Percentiles rank a stretch among this genome's conserved stretches.
These are phyloP conservation scores for Heterobasidion annosum DNA, from an alignment of 1,284 basidiomycete species.

Conservation along the genomic window DNA sequence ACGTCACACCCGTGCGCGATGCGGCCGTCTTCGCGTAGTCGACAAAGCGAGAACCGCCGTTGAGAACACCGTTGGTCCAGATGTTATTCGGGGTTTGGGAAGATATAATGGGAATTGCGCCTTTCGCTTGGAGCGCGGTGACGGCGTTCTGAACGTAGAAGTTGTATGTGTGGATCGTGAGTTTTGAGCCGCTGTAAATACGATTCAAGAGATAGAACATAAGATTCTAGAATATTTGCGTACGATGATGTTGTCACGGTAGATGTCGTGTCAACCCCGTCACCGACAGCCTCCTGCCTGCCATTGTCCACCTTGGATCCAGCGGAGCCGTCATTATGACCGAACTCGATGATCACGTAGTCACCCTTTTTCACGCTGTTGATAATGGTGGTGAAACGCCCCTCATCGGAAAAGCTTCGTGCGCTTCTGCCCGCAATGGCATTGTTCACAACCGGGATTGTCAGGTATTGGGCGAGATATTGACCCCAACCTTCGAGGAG, in stretches of 20 bases:
- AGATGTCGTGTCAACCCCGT: neutral
- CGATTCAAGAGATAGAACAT: neutral
- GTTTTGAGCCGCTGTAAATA: neutral
- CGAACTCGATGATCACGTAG: neutral
- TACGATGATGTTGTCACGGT: neutral
- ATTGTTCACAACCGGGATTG: neutral
- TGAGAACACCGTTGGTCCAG: neutral
- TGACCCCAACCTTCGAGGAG: neutral
- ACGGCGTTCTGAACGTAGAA: neutral
- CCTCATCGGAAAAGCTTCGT: neutral
- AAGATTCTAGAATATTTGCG: neutral
- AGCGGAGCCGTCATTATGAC: neutral
- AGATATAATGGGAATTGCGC: neutral
- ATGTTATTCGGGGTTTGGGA: neutral
- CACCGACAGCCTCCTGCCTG: neutral
- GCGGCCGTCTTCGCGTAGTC: neutral
- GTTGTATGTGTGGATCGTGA: neutral
- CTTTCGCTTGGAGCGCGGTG: neutral
- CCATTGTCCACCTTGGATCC: neutral
- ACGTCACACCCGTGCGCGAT: neutral
- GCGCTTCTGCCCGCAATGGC: neutral
- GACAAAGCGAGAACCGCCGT: neutral
- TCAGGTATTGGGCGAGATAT: neutral
- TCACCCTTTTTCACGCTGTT: neutral
- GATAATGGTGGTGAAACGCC: neutral